Conservation (phyloP, 371 early-diverging fungal species). For the Sporodiniella umbellata region DNA sequence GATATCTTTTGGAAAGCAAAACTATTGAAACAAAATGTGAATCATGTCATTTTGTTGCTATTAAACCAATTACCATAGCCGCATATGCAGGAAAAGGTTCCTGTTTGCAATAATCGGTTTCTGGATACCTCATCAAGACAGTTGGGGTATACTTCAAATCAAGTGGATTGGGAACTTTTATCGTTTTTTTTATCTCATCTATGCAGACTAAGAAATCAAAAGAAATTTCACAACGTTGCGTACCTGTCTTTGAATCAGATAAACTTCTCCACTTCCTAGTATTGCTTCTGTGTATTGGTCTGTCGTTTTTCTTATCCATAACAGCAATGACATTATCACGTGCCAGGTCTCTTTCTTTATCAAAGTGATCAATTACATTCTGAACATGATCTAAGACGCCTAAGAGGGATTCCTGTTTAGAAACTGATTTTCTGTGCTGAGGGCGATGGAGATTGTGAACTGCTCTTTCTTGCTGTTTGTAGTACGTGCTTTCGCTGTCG, state of each 20-base stretch:
- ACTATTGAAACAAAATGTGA: slow-evolving; percentile 50
- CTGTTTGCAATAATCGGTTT: slow-evolving; percentile 21
- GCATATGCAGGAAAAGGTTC: slow-evolving; percentile 60
- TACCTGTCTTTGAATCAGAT: slow-evolving; percentile 22
- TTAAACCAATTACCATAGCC: slow-evolving; percentile 54
- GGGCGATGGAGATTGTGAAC: slow-evolving; percentile 5
- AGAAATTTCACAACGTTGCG: background rate
- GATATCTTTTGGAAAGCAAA: slow-evolving; percentile 77
- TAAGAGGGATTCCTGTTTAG: slow-evolving; percentile 15
- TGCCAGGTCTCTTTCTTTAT: slow-evolving; percentile 45
- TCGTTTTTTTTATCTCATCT: background rate
- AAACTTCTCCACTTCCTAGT: slow-evolving; percentile 23
- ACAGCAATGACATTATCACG: slow-evolving; percentile 52
- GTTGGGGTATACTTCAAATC: slow-evolving; percentile 41
- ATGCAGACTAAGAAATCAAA: too few species aligned
- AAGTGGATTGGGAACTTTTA: slow-evolving; percentile 29
- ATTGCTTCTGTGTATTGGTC: slow-evolving; percentile 1
- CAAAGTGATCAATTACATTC: slow-evolving; percentile 45
- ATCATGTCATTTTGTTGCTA: background rate
- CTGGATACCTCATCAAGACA: slow-evolving; percentile 37
- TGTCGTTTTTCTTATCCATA: slow-evolving; percentile 40
- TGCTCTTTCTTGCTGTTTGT: slow-evolving; percentile 31
- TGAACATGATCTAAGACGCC: slow-evolving; percentile 47
- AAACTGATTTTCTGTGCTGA: background rate
- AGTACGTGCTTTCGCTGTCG: slow-evolving; percentile 23